Evolutionary conservation across 495 filamentous ascomycete genomes (phyloP), one percentile per base, ranked within the genome.

Genomic region (Podospora conica): DNA sequence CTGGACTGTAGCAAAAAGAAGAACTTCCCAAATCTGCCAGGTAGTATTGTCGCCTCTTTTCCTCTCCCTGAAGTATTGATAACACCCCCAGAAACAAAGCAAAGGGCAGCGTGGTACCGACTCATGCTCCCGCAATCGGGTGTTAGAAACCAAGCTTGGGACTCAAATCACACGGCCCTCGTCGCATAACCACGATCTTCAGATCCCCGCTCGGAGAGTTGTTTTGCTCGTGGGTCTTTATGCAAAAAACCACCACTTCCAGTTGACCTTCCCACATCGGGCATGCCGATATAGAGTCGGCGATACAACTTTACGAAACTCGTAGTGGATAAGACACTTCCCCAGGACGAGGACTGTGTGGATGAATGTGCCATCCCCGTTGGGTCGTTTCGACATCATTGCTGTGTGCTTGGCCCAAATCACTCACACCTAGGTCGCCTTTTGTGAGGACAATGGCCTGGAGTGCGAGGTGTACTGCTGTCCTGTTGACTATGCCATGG

Each of bases 181-280:
- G 24, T 27, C 23, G 24, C 58, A 59, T 59, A 59, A 59, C 58
- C 9, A 29, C 18, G 58, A 59, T 59, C 58, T 27, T 31, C 58
- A 33, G 58, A 59, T 59, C 58, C 21, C 29, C 58, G 58, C 29
- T 59, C 58, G 57, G 57, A 48, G 33, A 48, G 33, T 48, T 48
- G 33, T 48, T 48, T 48, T 18, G 33, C 11, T 15, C 33, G 33
- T 48, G 33, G 33, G 15, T n/a, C 5, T 48, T 48, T 7, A 48
- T 48, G 33, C 15, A 12, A 48, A 48, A 48, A 48, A 5, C n/a
- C n/a, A 15, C 33, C 33, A 15, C 33, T 48, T 48, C 33, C 33
- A n/a, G 15, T 48, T 48, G 33, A 48, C 15, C 15, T 48, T 48
- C 6, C 33, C 15, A 15, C 6, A 48, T 48, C 33, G 3, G 33